These are phyloP conservation scores for Pythium chondricola DNA, from an alignment of 352 stramenopile species.

Conservation along the genomic window DNA sequence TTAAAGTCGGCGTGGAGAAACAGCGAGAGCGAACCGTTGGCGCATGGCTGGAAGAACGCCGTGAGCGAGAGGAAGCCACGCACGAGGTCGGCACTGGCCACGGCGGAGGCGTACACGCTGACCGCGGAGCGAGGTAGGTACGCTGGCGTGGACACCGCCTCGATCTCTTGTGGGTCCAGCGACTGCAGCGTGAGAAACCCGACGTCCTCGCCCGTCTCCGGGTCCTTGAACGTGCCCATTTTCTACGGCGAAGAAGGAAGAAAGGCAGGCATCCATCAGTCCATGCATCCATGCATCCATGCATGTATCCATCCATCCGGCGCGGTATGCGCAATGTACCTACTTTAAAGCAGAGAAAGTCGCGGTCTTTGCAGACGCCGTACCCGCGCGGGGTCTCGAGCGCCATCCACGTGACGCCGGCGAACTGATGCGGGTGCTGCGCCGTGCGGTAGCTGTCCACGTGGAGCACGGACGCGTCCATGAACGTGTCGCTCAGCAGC, in stretches of 20 bases:
- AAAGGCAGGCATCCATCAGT: slow-evolving; percentile 1
- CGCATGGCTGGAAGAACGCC: slow-evolving; percentile 51
- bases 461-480: slow-evolving; percentile 58
- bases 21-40: slow-evolving; percentile 55
- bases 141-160: neutral
- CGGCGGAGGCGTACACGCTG: neutral
- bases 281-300: neutral
- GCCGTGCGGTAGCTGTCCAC: slow-evolving; percentile 60
- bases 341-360: slow-evolving; percentile 73
- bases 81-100: slow-evolving; percentile 27
- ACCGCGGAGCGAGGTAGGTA: neutral
- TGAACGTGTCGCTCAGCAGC: slow-evolving; percentile 45
- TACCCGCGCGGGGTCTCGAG: slow-evolving; percentile 41
- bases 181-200: slow-evolving; percentile 68
- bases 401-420: slow-evolving; percentile 66
- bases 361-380: slow-evolving; percentile 52
- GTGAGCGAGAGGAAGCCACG: slow-evolving; percentile 59
- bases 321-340: no score
- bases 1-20: slow-evolving; percentile 67
- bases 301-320: no score
- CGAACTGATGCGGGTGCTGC: slow-evolving; percentile 59
- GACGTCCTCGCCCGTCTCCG: slow-evolving; percentile 40
- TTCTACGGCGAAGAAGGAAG: slow-evolving; percentile 25
- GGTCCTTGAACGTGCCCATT: slow-evolving; percentile 36
- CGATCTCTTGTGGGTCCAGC: slow-evolving; percentile 40